phyloP scores from a whole-genome alignment of 768 basidiomycete species.

The Coprinopsis sp. region DNA sequence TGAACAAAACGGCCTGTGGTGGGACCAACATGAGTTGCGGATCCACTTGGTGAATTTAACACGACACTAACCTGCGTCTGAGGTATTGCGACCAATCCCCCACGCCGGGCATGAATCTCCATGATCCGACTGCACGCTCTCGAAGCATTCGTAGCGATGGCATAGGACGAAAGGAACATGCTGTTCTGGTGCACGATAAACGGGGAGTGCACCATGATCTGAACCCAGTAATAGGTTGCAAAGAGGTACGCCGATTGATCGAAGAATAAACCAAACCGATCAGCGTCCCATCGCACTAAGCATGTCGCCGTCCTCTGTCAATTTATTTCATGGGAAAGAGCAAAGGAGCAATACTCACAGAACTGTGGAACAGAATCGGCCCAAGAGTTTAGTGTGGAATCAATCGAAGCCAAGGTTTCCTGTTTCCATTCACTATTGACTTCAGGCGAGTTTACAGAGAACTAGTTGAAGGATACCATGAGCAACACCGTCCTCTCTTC shows the following conservation, averaged over 20 bases:
- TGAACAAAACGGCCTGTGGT: background rate
- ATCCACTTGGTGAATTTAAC: background rate
- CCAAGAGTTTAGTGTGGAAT: constrained; percentile 63
- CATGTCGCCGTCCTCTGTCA: constrained; percentile 20
- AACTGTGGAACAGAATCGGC: constrained; percentile 49
- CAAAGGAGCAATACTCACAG: constrained; percentile 22
- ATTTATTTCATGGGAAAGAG: background rate
- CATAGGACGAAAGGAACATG: constrained; percentile 46
- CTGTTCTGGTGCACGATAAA: constrained; percentile 54
- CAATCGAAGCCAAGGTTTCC: constrained; percentile 52
- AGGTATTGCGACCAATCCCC: constrained; percentile 3
- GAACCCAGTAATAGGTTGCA: constrained; percentile 22
- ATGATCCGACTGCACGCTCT: constrained; percentile 58
- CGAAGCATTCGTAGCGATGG: constrained; percentile 71
- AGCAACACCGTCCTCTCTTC: background rate
- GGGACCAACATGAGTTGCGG: background rate
- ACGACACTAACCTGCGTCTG: constrained; percentile 14
- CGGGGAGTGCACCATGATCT: constrained; percentile 65
- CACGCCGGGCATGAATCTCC: constrained; percentile 34
- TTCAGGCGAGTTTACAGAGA: constrained; percentile 1
- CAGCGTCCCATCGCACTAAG: constrained; percentile 29
- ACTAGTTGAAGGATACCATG: background rate
- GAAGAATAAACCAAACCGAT: constrained; percentile 16
- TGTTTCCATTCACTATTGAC: constrained; percentile 45
- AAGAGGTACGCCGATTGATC: constrained; percentile 19